These are phyloP conservation scores for Teunomyces tritomae DNA, from an alignment of 805 yeast genomes.

Conservation along the genomic window DNA sequence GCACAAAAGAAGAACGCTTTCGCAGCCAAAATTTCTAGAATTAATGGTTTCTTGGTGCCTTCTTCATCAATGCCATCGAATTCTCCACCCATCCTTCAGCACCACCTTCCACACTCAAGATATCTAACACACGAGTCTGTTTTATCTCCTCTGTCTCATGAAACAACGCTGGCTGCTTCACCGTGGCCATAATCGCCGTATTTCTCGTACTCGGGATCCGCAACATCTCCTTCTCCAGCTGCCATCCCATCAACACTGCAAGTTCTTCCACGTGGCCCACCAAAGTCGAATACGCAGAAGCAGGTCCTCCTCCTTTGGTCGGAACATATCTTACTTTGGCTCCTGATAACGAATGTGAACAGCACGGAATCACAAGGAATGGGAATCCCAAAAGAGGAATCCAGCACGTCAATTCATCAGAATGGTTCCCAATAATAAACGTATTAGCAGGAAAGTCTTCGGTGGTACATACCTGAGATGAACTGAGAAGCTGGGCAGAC, in stretches of 20 bases:
- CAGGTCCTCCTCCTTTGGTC: slow-evolving; percentile 19
- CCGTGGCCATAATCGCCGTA: slow-evolving; percentile 79
- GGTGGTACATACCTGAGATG: slow-evolving; percentile 51
- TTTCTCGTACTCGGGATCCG: slow-evolving; percentile 94
- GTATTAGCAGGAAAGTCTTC: slow-evolving; percentile 69
- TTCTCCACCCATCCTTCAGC: slow-evolving; percentile 89
- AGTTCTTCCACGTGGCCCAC: slow-evolving; percentile 81
- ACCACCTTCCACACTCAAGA: slow-evolving; percentile 78
- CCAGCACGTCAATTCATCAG: slow-evolving; percentile 96
- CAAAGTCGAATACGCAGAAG: slow-evolving; percentile 78
- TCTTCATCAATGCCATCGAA: slow-evolving; percentile 66
- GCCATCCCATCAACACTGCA: slow-evolving; percentile 75
- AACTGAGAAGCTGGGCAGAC: slow-evolving; percentile 48
- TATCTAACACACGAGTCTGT: slow-evolving; percentile 50
- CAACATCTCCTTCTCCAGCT: slow-evolving; percentile 77
- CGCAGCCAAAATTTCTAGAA: neutral
- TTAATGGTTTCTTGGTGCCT: slow-evolving; percentile 70
- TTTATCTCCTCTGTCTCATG: slow-evolving; percentile 29
- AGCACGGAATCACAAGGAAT: slow-evolving; percentile 90
- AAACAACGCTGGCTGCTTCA: slow-evolving; percentile 22
- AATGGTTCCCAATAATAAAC: slow-evolving; percentile 89
- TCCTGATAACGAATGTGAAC: slow-evolving; percentile 86
- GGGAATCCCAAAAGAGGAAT: slow-evolving; percentile 85
- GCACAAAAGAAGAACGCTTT: neutral
- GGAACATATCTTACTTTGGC: slow-evolving; percentile 64